phyloP scores from a whole-genome alignment of 176 grass and related monocot species.

The Oryza punctata region DNA sequence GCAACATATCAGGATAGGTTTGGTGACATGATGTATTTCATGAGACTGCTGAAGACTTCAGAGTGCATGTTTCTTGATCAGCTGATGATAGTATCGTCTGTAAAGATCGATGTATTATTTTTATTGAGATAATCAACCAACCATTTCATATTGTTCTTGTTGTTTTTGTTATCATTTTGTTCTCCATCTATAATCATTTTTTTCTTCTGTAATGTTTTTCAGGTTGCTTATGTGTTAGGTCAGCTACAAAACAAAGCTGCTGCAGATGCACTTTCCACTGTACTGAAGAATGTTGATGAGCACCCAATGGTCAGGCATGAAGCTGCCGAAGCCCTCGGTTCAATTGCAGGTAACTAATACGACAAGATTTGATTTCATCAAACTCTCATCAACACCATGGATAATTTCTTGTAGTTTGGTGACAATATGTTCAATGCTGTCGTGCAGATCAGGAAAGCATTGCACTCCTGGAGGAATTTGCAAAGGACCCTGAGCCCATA shows the following conservation, averaged over 20 bases:
- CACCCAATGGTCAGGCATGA: slow-evolving; percentile 99
- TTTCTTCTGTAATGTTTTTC: slow-evolving; percentile 9
- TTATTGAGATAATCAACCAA: not conserved
- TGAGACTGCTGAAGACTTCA: not conserved
- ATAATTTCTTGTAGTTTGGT: slow-evolving; percentile 10
- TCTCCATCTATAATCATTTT: not conserved
- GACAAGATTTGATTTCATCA: not conserved
- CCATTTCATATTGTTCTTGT: not conserved
- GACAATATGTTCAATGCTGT: slow-evolving; percentile 14
- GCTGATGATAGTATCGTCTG: not conserved
- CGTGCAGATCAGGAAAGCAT: slow-evolving; percentile 75
- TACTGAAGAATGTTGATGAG: not conserved
- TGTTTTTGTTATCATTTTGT: not conserved
- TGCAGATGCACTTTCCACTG: too few relatives aligned
- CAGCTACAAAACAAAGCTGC: too few relatives aligned
- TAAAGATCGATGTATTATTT: not conserved
- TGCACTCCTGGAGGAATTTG: slow-evolving; percentile 68
- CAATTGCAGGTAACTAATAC: slow-evolving; percentile 67
- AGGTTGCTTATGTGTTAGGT: slow-evolving; percentile 62
- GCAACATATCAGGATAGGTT: not conserved
- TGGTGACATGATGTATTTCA: not conserved
- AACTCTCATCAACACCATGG: not conserved
- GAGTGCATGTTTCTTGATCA: not conserved
- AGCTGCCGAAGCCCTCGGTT: slow-evolving; percentile 94
- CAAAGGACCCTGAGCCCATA: slow-evolving; percentile 78